Evolutionary conservation across 805 yeast genomes (phyloP).

Genomic region (Kluyveromyces starmeri): DNA sequence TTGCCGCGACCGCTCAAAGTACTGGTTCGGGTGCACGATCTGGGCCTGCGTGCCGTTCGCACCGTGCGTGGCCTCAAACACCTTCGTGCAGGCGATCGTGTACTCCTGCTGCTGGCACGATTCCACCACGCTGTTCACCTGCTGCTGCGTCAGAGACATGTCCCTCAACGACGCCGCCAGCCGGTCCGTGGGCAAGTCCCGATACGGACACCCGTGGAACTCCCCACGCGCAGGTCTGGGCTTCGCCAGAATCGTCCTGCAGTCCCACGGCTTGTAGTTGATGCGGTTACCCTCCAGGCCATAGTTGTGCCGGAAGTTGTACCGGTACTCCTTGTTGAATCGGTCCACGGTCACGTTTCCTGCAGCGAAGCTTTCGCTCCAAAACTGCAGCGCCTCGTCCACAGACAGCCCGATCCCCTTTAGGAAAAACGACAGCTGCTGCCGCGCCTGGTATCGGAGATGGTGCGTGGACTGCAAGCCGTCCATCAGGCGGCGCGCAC

Average conservation of each 20-base stretch:
- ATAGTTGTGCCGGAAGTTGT: slow-evolving; percentile 80
- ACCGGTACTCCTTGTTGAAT: slow-evolving; percentile 81
- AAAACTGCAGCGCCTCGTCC: slow-evolving; percentile 82
- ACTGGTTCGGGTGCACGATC: slow-evolving; percentile 80
- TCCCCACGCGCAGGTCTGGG: slow-evolving; percentile 64
- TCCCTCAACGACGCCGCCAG: slow-evolving; percentile 50
- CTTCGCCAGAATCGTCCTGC: slow-evolving; percentile 63
- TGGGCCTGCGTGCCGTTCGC: slow-evolving; percentile 33
- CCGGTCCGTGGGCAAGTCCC: slow-evolving; percentile 62
- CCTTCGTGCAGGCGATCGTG: slow-evolving; percentile 83
- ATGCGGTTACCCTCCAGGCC: slow-evolving; percentile 88
- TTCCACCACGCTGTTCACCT: slow-evolving; percentile 54
- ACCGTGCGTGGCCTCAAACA: slow-evolving; percentile 58
- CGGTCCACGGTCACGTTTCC: slow-evolving; percentile 54
- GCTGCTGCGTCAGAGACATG: slow-evolving; percentile 36
- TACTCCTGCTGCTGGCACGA: slow-evolving; percentile 61
- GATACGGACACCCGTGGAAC: slow-evolving; percentile 88
- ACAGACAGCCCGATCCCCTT: slow-evolving; percentile 83
- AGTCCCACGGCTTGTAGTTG: slow-evolving; percentile 80
- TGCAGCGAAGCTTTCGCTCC: slow-evolving; percentile 66
- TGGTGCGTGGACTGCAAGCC: slow-evolving; percentile 58
- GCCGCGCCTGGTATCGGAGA: slow-evolving; percentile 75
- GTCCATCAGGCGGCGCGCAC: slow-evolving; percentile 59
- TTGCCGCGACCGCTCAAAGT: slow-evolving; percentile 68
- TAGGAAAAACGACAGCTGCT: slow-evolving; percentile 73